These are phyloP conservation scores for Petasospora rhodanensis DNA, from an alignment of 1,139 yeast genomes.

Conservation along the genomic window DNA sequence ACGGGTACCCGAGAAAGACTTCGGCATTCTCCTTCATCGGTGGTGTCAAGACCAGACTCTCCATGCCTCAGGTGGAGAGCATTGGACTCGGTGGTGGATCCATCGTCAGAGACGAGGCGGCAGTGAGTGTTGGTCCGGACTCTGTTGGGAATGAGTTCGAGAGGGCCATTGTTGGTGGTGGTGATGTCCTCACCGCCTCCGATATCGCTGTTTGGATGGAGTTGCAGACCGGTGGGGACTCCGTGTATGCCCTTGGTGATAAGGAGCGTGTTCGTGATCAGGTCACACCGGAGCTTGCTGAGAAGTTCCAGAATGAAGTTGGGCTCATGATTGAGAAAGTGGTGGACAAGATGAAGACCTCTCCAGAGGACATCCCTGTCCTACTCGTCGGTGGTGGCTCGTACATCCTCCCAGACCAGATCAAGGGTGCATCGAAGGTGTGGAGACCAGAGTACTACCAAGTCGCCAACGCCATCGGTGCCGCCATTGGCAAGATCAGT, in stretches of 20 bases:
- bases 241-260: slow-evolving; percentile 25
- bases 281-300: too few species aligned
- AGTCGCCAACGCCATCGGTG: slow-evolving; percentile 44
- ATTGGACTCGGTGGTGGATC: slow-evolving; percentile 44
- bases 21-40: slow-evolving; percentile 36
- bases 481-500: slow-evolving; percentile 41
- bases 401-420: slow-evolving; percentile 33
- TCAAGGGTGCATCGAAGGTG: slow-evolving; percentile 38
- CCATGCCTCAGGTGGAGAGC: slow-evolving; percentile 41
- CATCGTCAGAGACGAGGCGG: slow-evolving; percentile 26
- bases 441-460: slow-evolving; percentile 36
- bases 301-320: too few species aligned
- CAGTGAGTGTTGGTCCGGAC: slow-evolving; percentile 37
- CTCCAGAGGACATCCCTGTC: slow-evolving; percentile 39
- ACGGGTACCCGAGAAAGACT: slow-evolving; percentile 39
- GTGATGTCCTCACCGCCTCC: slow-evolving; percentile 33
- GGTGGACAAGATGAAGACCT: slow-evolving; percentile 39
- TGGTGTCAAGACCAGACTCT: slow-evolving; percentile 38
- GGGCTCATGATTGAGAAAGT: slow-evolving; percentile 26
- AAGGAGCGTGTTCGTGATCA: slow-evolving; percentile 18
- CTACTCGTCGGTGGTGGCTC: slow-evolving; percentile 44
- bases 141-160: slow-evolving; percentile 37
- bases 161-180: slow-evolving; percentile 36
- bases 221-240: slow-evolving; percentile 8
- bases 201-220: slow-evolving; percentile 32